phyloP scores from a whole-genome alignment of 495 filamentous ascomycete species.

The Thermothielavioides terrestris region DNA sequence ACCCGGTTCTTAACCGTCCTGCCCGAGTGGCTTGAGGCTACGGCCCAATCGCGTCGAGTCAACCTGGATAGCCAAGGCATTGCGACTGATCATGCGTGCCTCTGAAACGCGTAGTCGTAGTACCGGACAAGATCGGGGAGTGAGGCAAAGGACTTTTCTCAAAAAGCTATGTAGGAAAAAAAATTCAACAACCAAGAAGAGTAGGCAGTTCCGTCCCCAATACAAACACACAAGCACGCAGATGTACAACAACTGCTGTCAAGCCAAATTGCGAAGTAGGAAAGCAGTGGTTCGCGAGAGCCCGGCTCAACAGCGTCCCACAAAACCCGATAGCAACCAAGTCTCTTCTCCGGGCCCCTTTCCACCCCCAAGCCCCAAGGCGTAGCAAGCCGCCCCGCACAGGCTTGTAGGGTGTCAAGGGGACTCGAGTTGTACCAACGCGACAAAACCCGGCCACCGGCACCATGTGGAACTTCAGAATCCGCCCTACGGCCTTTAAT shows the following conservation, averaged over 20 bases:
- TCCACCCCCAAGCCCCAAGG: no score
- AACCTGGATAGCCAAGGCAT: not conserved
- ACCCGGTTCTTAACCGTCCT: not conserved
- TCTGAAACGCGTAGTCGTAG: not conserved
- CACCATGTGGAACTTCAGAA: no score
- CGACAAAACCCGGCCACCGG: no score
- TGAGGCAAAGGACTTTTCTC: not conserved
- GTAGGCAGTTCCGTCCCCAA: not conserved
- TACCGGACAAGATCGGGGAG: not conserved
- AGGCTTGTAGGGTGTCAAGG: no score
- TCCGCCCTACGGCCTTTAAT: no score
- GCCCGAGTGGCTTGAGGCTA: not conserved
- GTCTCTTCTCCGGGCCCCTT: no score
- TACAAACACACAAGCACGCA: not conserved
- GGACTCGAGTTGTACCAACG: no score
- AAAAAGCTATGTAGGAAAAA: not conserved
- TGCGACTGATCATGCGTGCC: not conserved
- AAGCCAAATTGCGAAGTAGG: not conserved
- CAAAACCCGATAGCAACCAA: no score
- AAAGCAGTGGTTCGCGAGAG: no score
- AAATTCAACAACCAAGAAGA: not conserved
- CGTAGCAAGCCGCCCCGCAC: no score
- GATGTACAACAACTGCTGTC: not conserved
- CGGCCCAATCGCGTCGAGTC: not conserved
- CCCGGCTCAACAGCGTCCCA: no score